These are phyloP conservation scores for Lunasporangiospora selenospora DNA, from an alignment of 192 early-diverging fungal species.

Conservation along the genomic window DNA sequence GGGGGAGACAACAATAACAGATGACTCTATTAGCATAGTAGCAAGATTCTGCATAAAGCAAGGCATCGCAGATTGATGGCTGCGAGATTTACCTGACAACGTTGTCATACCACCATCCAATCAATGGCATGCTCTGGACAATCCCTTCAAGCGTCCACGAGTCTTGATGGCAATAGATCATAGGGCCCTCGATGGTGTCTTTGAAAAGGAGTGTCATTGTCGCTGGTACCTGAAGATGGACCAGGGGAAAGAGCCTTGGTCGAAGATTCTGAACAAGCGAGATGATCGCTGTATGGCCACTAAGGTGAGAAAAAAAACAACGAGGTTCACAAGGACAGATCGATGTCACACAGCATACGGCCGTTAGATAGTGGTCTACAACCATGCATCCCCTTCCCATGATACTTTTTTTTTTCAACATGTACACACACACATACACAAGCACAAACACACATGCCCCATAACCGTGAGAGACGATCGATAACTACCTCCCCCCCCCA, in stretches of 20 bases:
- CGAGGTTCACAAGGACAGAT: constrained; percentile 2
- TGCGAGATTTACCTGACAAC: constrained; percentile 51
- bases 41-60: neutral
- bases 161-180: constrained; percentile 63
- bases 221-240: constrained; percentile 57
- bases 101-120: constrained; percentile 64
- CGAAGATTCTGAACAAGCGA: constrained; percentile 57
- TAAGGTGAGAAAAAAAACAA: constrained; percentile 9
- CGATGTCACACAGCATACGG: too few species aligned
- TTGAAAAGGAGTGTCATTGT: constrained; percentile 57
- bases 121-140: constrained; percentile 59
- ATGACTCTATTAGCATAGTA: too few species aligned
- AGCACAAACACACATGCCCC: too few species aligned
- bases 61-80: neutral
- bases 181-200: constrained; percentile 52
- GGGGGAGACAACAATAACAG: neutral
- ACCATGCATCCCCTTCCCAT: too few species aligned
- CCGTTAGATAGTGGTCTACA: too few species aligned
- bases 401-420: constrained; percentile 1
- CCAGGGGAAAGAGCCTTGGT: constrained; percentile 57
- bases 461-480: too few species aligned
- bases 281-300: constrained; percentile 57
- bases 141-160: constrained; percentile 66
- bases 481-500: too few species aligned
- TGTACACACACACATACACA: too few species aligned